Evolutionary conservation across 1,139 yeast species (phyloP).

Genomic region (Oligophagozyma castellii): DNA sequence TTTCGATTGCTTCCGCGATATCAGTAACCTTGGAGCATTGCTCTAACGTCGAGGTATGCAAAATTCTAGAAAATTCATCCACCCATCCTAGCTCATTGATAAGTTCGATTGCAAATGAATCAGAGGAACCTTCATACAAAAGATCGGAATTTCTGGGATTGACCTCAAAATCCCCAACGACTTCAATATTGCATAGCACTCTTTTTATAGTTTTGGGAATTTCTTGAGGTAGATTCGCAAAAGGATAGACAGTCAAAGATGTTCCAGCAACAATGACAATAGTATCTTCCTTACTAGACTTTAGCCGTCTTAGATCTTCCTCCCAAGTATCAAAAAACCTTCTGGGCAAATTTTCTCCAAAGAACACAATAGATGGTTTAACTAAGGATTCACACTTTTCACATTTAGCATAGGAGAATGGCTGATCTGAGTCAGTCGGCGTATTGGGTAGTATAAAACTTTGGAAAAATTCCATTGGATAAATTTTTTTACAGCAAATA

Average conservation of each 20-base stretch:
- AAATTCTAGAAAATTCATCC: constrained; percentile 36
- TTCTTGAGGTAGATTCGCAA: constrained; percentile 69
- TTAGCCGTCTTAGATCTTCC: constrained; percentile 31
- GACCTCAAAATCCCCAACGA: constrained; percentile 55
- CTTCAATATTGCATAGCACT: constrained; percentile 58
- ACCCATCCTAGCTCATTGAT: constrained; percentile 53
- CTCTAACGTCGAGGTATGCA: too few species aligned
- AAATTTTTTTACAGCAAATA: constrained; percentile 51
- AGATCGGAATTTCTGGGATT: constrained; percentile 46
- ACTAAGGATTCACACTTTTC: constrained; percentile 46
- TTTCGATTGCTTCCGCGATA: neutral
- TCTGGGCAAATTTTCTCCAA: constrained; percentile 74
- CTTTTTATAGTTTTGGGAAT: constrained; percentile 37
- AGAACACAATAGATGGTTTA: constrained; percentile 87
- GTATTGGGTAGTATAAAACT: constrained; percentile 24
- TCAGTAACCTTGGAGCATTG: constrained; percentile 1
- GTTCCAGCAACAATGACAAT: constrained; percentile 87
- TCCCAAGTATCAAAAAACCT: constrained; percentile 60
- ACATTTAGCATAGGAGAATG: constrained; percentile 43
- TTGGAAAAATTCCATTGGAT: constrained; percentile 38
- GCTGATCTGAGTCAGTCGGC: constrained; percentile 5
- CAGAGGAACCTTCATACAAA: constrained; percentile 49
- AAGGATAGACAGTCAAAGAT: constrained; percentile 77
- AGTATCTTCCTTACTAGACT: constrained; percentile 36
- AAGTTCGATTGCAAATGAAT: constrained; percentile 40